These are phyloP conservation scores for Debaryomyces coudertii DNA, from an alignment of 1,139 yeast genomes.

Conservation along the genomic window DNA sequence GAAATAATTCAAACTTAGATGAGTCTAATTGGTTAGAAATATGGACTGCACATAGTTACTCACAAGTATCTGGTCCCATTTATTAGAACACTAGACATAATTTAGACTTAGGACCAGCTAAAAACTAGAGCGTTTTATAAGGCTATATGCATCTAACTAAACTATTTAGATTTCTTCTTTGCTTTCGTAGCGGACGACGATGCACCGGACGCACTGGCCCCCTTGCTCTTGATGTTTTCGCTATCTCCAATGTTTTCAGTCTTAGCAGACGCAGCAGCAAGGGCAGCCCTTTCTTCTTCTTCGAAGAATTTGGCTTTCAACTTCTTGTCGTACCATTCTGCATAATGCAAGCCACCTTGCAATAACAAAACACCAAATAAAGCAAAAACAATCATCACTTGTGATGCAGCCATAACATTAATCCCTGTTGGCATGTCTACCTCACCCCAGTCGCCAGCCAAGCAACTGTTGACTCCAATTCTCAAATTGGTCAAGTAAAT, in stretches of 20 bases:
- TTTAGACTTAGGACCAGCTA: neutral
- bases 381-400: conserved; percentile 71
- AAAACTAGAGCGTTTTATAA: neutral
- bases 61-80: neutral
- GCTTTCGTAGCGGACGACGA: conserved; percentile 10
- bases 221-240: conserved; percentile 1
- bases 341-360: conserved; percentile 90
- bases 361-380: conserved; percentile 77
- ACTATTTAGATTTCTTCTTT: conserved; percentile 11
- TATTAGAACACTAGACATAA: neutral
- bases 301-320: conserved; percentile 55
- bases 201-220: conserved; percentile 12
- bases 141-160: neutral
- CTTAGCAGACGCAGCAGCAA: conserved; percentile 18
- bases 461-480: conserved; percentile 74
- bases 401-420: conserved; percentile 89
- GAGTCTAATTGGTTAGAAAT: conserved; percentile 17
- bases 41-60: conserved; percentile 13
- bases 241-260: conserved; percentile 15
- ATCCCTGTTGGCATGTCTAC: conserved; percentile 84
- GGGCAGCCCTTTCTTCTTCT: conserved; percentile 38
- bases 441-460: conserved; percentile 87
- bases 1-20: conserved; percentile 13
- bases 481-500: conserved; percentile 85
- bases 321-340: conserved; percentile 70